These are phyloP conservation scores for Fulvia fulva DNA, from an alignment of 2,329 filamentous ascomycete genomes.

Conservation along the genomic window DNA sequence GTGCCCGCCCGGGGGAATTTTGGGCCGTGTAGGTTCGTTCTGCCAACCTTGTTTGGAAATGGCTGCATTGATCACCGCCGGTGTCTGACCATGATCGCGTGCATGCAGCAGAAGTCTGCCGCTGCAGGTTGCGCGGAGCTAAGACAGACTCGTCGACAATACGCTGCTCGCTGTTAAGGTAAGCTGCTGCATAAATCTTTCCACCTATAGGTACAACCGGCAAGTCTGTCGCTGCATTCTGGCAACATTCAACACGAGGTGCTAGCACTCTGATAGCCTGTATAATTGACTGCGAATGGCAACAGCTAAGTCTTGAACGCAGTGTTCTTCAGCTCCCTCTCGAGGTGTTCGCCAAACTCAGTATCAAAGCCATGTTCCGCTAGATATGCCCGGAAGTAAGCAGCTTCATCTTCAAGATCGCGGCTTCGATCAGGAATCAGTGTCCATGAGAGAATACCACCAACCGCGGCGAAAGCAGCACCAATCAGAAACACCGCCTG, in stretches of 20 bases:
- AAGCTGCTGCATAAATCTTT: too few relatives aligned
- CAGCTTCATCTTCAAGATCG: slow-evolving; percentile 45
- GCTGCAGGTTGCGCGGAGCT: too few relatives aligned
- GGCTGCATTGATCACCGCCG: too few relatives aligned
- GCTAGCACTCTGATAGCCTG: neutral
- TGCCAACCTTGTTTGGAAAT: neutral
- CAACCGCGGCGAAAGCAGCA: slow-evolving; percentile 46
- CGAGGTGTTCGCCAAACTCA: slow-evolving; percentile 15
- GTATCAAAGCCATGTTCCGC: slow-evolving; percentile 38
- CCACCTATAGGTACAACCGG: too few relatives aligned
- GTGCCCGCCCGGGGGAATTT: neutral
- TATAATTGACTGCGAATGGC: too few relatives aligned
- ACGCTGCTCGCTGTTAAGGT: too few relatives aligned
- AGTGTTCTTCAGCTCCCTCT: slow-evolving; percentile 15
- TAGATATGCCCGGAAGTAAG: slow-evolving; percentile 44
- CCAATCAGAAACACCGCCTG: slow-evolving; percentile 52
- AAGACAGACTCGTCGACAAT: too few relatives aligned
- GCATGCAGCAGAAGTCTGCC: too few relatives aligned
- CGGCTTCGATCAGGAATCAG: slow-evolving; percentile 45
- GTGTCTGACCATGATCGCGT: too few relatives aligned
- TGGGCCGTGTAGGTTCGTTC: neutral
- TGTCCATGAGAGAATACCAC: slow-evolving; percentile 43
- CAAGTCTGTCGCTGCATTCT: too few relatives aligned
- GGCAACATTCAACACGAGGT: too few relatives aligned
- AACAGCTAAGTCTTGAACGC: slow-evolving; percentile 4